Percentiles rank a stretch among this genome's conserved stretches.
Evolutionary conservation across 108 stramenopile genomes (phyloP).

Genomic region (Skeletonema tropicum): DNA sequence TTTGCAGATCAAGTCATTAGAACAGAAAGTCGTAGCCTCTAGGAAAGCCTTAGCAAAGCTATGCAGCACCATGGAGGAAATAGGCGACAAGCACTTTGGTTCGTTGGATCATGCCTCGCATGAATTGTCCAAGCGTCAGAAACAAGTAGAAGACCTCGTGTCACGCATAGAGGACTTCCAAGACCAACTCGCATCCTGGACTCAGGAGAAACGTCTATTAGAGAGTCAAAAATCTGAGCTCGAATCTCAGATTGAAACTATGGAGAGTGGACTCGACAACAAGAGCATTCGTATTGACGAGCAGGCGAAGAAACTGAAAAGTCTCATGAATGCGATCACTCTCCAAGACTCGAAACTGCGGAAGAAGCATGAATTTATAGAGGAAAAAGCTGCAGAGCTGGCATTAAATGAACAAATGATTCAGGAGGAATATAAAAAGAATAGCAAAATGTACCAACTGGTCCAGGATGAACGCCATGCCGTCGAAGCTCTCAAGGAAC

Average conservation of each 20-base stretch:
- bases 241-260: slow-evolving; percentile 13
- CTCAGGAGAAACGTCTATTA: slow-evolving; percentile 38
- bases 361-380: slow-evolving; percentile 37
- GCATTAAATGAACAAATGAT: slow-evolving; percentile 21
- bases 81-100: slow-evolving; percentile 29
- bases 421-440: slow-evolving; percentile 35
- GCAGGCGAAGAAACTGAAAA: slow-evolving; percentile 43
- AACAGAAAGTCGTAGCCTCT: slow-evolving; percentile 26
- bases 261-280: slow-evolving; percentile 34
- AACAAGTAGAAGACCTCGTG: slow-evolving; percentile 39
- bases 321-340: slow-evolving; percentile 41
- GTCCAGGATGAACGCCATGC: slow-evolving; percentile 26
- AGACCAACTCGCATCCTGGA: slow-evolving; percentile 32
- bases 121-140: slow-evolving; percentile 30
- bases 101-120: slow-evolving; percentile 30
- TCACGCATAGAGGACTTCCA: slow-evolving; percentile 33
- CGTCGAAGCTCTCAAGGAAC: slow-evolving; percentile 33
- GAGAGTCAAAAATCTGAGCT: slow-evolving; percentile 40
- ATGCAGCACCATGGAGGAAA: slow-evolving; percentile 22
- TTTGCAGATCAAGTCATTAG: slow-evolving; percentile 35
- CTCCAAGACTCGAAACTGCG: slow-evolving; percentile 37
- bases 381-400: slow-evolving; percentile 34
- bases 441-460: slow-evolving; percentile 24
- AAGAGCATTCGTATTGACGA: slow-evolving; percentile 40
- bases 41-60: slow-evolving; percentile 15